Evolutionary conservation across 768 basidiomycete genomes (phyloP), one percentile per base, ranked within the genome.

Genomic region (Pulveroboletus sp.): DNA sequence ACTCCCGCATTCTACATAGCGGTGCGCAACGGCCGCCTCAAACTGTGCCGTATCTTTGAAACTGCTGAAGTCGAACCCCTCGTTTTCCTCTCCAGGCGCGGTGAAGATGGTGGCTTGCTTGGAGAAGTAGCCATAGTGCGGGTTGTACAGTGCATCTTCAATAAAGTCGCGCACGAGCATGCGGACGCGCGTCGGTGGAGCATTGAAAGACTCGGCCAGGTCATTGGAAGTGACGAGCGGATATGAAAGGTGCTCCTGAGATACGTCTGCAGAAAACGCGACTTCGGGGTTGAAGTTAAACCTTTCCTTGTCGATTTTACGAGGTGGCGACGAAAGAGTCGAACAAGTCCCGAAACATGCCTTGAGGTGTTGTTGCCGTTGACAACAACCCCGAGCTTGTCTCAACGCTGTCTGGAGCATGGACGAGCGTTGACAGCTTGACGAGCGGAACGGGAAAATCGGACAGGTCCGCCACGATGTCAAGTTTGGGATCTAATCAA

Each of bases 81-180:
- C 65, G n/a, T 68, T 56, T 39, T 68, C 65, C n/a, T 68, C 68
- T 19, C 58, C 58, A 14, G 80, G 73, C 2, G 81, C 74, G 32
- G 83, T 83, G 66, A 96, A 91, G 55, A 99, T 98, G 38, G 83
- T 86, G 2, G 89, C 95, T 61, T 93, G 88, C 60, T 88, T 87
- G 26, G 92, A 83, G 67, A 99, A 98, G 71, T 99, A 99, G 31
- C 96, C 96, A 64, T 99, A 98, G 68, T 94, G 73, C 4, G 93
- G 94, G 67, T 99, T 98, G 73, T 99, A 99, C 31, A 99, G 71
- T 8, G 89, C 85, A 65, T 99, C 96, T 63, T 98, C 93, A 53
- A 99, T 93, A 65, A 88, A 99, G 71, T 99, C 95, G 56, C 96
- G 83, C 39, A 86, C 84, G 30, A 98, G 83, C 91, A 97, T 94